Conservation (phyloP, 2,329 filamentous ascomycete genomes). For the Calonectria honghensis region DNA sequence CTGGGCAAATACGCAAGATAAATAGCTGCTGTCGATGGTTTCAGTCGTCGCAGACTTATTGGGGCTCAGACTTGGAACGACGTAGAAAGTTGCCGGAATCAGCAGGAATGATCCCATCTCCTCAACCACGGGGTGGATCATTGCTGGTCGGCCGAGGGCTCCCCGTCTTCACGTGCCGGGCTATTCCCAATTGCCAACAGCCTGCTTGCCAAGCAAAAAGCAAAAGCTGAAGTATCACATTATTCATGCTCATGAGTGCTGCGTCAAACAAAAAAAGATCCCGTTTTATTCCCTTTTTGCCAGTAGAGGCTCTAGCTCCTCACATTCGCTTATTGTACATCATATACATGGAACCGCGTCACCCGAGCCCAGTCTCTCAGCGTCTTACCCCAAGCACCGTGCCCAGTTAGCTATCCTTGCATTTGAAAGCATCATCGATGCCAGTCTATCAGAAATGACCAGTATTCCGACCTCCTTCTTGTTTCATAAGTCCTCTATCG, state of each 20-base stretch:
- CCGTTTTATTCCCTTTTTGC: conserved; percentile 40
- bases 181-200: conserved; percentile 19
- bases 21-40: neutral
- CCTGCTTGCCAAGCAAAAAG: neutral
- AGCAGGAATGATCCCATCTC: conserved; percentile 10
- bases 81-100: conserved; percentile 7
- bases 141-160: conserved; percentile 30
- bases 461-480: conserved; percentile 2
- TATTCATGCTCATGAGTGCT: neutral
- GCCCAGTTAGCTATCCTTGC: conserved; percentile 9
- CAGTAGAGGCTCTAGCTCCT: conserved; percentile 31
- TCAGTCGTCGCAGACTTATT: conserved; percentile 13
- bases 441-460: conserved; percentile 28
- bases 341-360: conserved; percentile 38
- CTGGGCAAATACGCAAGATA: neutral
- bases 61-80: neutral
- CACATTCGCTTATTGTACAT: conserved; percentile 44
- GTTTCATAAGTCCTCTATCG: conserved; percentile 61
- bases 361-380: conserved; percentile 23
- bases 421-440: conserved; percentile 17
- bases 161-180: conserved; percentile 34
- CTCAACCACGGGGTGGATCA: conserved; percentile 16
- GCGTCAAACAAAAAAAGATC: conserved; percentile 24
- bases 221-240: neutral
- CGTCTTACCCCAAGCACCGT: conserved; percentile 24